Evolutionary conservation across 495 filamentous ascomycete species (phyloP).

Genomic region (Hypoxylon lienhwacheense): DNA sequence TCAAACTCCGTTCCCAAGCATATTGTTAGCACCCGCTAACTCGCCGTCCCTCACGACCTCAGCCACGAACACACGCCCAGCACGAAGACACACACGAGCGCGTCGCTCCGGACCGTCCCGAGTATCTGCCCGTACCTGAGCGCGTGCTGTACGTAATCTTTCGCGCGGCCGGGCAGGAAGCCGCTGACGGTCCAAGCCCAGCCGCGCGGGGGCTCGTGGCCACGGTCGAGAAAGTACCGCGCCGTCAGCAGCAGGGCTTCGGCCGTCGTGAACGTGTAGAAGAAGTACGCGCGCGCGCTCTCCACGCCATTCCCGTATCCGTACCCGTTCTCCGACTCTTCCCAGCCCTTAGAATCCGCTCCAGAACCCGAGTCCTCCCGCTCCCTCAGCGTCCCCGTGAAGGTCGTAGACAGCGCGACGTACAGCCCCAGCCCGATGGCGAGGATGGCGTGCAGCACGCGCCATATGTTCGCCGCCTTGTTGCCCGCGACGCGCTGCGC

Average conservation of each 20-base stretch:
- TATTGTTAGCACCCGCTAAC: too few relatives aligned
- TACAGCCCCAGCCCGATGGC: constrained; percentile 72
- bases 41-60: constrained; percentile 37
- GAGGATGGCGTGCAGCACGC: constrained; percentile 73
- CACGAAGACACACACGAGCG: constrained; percentile 73
- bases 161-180: constrained; percentile 61
- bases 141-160: constrained; percentile 59
- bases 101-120: constrained; percentile 62
- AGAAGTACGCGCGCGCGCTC: constrained; percentile 54
- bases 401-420: constrained; percentile 63
- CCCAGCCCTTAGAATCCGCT: constrained; percentile 19
- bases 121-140: constrained; percentile 71
- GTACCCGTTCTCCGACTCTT: constrained; percentile 28
- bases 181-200: constrained; percentile 61
- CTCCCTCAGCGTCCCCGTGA: constrained; percentile 59
- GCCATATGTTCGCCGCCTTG: constrained; percentile 64
- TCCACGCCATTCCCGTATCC: constrained; percentile 27
- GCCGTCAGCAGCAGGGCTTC: constrained; percentile 72
- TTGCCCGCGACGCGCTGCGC: constrained; percentile 38
- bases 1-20: too few relatives aligned
- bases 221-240: constrained; percentile 65
- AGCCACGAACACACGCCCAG: constrained; percentile 72
- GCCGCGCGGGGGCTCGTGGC: constrained; percentile 46
- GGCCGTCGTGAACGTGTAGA: constrained; percentile 73
- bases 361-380: constrained; percentile 37